phyloP scores from a whole-genome alignment of 306 rosid genomes.

The Neltuma alba region DNA sequence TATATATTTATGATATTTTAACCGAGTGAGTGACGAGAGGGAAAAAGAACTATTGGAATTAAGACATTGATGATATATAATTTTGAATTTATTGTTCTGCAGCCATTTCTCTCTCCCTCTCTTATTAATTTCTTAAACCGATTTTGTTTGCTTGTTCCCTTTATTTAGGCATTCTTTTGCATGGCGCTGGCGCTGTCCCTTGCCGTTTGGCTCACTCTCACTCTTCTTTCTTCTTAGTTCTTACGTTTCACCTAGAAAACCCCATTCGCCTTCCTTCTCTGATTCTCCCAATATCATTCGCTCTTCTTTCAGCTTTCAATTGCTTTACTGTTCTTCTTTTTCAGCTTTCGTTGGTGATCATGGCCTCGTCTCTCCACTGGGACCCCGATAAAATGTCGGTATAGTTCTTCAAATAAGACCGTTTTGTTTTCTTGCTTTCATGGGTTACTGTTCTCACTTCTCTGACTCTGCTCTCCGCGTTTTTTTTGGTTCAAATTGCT shows the following conservation, averaged over 20 bases:
- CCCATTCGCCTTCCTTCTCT: background rate
- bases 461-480: background rate
- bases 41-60: too few species aligned
- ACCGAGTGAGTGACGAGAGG: too few species aligned
- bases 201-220: conserved; percentile 31
- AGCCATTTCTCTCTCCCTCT: background rate
- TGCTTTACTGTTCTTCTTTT: background rate
- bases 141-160: conserved; percentile 33
- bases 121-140: background rate
- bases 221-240: background rate
- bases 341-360: conserved; percentile 2
- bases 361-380: conserved; percentile 38
- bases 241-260: background rate
- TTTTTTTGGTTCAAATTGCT: background rate
- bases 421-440: background rate
- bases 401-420: background rate
- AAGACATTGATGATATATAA: too few species aligned
- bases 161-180: conserved; percentile 43
- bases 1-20: too few species aligned
- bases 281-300: background rate
- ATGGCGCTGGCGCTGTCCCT: conserved; percentile 73
- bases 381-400: conserved; percentile 41
- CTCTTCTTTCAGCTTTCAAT: background rate
- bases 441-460: background rate
- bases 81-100: background rate